Evolutionary conservation across 2,329 filamentous ascomycete genomes (phyloP).

Genomic region (Cladophialophora carrionii): DNA sequence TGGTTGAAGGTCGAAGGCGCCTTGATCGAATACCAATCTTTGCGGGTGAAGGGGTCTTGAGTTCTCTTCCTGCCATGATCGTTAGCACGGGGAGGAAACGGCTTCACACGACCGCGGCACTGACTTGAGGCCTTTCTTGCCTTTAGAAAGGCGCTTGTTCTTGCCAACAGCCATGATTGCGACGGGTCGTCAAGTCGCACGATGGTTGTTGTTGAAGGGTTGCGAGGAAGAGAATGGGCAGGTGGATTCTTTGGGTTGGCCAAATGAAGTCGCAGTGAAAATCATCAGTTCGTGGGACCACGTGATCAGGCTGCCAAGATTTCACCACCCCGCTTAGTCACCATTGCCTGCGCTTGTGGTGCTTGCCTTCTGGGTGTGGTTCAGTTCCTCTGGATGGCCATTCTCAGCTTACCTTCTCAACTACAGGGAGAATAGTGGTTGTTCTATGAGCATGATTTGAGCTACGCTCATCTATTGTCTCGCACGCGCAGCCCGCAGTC

Average conservation of each 20-base stretch:
- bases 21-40: slow-evolving; percentile 99
- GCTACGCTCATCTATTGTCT: not conserved
- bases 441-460: not conserved
- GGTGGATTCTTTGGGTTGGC: not conserved
- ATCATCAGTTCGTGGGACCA: slow-evolving; percentile 1
- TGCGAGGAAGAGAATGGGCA: not conserved
- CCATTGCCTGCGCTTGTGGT: not conserved
- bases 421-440: not conserved
- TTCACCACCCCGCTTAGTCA: not conserved
- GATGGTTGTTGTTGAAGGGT: slow-evolving; percentile 14
- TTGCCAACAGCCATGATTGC: slow-evolving; percentile 79
- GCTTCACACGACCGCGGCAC: not conserved
- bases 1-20: slow-evolving; percentile 93
- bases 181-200: slow-evolving; percentile 25
- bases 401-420: not conserved
- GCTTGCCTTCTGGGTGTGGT: too few species aligned
- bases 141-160: slow-evolving; percentile 99
- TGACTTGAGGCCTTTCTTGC: slow-evolving; percentile 88
- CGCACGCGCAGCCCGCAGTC: not conserved
- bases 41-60: slow-evolving; percentile 93
- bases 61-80: slow-evolving; percentile 85
- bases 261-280: not conserved
- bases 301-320: slow-evolving; percentile 1
- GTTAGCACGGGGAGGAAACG: not conserved
- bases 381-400: not conserved